A percentile compares a stretch with the other conserved stretches of the same genome.
phyloP scores from a whole-genome alignment of 2,329 filamentous ascomycete species.

The Venturia pyrina region DNA sequence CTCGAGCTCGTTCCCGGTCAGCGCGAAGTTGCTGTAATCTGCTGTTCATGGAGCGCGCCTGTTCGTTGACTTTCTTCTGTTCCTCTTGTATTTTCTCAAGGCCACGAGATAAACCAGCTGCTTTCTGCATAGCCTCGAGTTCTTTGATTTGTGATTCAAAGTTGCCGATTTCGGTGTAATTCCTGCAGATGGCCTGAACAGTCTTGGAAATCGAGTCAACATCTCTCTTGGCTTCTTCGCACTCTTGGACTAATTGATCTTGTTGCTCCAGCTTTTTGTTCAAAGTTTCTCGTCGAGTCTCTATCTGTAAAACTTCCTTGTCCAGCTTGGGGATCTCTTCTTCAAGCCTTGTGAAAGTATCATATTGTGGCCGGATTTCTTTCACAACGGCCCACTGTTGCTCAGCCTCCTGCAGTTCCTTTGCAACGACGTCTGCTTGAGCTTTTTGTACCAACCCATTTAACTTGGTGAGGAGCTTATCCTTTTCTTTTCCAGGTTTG shows the following conservation, averaged over 20 bases:
- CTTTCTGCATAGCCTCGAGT: conserved; percentile 65
- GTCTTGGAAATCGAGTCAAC: conserved; percentile 68
- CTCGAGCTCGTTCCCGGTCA: conserved; percentile 63
- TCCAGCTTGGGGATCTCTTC: conserved; percentile 61
- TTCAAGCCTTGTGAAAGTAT: conserved; percentile 61
- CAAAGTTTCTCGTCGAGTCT: conserved; percentile 27
- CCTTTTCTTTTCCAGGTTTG: conserved; percentile 46
- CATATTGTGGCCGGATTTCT: conserved; percentile 48
- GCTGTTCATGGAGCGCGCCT: conserved; percentile 53
- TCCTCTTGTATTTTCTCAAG: conserved; percentile 78
- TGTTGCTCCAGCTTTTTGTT: conserved; percentile 45
- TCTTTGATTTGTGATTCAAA: conserved; percentile 65
- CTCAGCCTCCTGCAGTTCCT: conserved; percentile 36
- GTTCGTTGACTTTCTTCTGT: conserved; percentile 56
- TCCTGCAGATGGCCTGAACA: conserved; percentile 64
- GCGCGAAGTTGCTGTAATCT: conserved; percentile 54
- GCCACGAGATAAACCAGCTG: conserved; percentile 53
- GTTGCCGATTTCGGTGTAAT: conserved; percentile 59
- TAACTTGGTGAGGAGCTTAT: conserved; percentile 57
- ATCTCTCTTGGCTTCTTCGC: conserved; percentile 57
- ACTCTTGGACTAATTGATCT: conserved; percentile 55
- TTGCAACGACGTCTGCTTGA: conserved; percentile 47
- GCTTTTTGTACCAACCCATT: conserved; percentile 43
- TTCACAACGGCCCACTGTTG: conserved; percentile 34
- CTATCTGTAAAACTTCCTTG: conserved; percentile 49